Conservation (phyloP, 1,139 yeast species). For the Kodamaea arcana region DNA sequence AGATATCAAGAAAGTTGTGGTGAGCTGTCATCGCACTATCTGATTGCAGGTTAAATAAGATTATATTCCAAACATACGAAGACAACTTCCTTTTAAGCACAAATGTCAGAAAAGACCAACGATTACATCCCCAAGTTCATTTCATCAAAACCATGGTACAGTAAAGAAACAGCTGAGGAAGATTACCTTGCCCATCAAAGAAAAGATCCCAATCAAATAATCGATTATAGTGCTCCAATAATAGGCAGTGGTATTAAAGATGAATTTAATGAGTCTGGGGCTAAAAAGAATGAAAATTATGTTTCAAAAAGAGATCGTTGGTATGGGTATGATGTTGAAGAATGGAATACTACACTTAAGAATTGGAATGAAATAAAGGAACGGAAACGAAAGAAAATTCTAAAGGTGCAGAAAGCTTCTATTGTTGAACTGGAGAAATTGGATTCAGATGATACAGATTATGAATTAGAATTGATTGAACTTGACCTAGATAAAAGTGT, state of each 20-base stretch:
- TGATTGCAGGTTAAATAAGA: no score
- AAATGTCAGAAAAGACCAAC: no score
- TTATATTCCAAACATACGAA: no score
- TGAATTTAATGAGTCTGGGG: conserved; percentile 15
- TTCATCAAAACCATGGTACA: conserved; percentile 14
- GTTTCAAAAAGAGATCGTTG: conserved; percentile 75
- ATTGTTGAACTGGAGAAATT: conserved; percentile 10
- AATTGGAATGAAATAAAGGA: conserved; percentile 41
- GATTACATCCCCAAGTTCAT: conserved; percentile 17
- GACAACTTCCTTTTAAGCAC: no score
- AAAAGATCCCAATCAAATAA: conserved; percentile 23
- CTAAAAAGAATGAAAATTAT: conserved; percentile 42
- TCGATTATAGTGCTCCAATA: conserved; percentile 29
- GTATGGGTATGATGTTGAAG: conserved; percentile 66
- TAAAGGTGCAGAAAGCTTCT: conserved; percentile 12
- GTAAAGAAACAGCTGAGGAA: conserved; percentile 9
- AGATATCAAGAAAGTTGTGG: no score
- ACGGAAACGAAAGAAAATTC: conserved; percentile 10
- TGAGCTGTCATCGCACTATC: no score
- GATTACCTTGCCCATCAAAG: conserved; percentile 53
- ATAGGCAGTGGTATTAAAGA: conserved; percentile 35
- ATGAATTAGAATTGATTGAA: conserved; percentile 46
- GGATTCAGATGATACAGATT: conserved; percentile 47
- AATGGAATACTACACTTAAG: conserved; percentile 50
- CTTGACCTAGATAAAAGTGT: conserved; percentile 34